Base-by-base conservation (phyloP, 192 early-diverging fungal genomes). In the Dimargaris cristalligena region DNA sequence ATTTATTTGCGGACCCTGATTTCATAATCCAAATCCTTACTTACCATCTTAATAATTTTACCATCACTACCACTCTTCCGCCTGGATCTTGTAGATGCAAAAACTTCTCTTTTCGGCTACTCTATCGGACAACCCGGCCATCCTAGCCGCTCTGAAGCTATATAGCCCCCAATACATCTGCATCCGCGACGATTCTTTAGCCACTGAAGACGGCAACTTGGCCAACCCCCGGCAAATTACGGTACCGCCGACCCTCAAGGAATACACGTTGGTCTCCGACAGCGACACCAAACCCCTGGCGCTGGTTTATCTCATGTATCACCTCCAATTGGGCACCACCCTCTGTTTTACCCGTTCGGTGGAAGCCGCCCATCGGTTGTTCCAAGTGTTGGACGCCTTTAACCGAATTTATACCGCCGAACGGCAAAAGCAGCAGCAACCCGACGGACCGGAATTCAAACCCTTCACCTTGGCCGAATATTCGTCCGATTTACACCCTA, bases 71-170 rank as follows among this genome's bases (percentile, higher is more conserved):
- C n/a, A n/a, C n/a, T n/a, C n/a, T n/a, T n/a, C n/a, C n/a, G n/a
- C n/a, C n/a, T n/a, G n/a, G n/a, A n/a, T n/a, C n/a, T n/a, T n/a
- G n/a, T n/a, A n/a, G n/a, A n/a, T 94, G 25, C 91, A 94, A 67
- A 97, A 97, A 71, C 76, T 99, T 2, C 75, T 99, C 18, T 97
- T 97, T 63, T 93, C 90, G 23, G 95, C 95, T 0, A 99, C 95
- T 2, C 70, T 99, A 47, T 93, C 95, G 2, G 77, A 84, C 28
- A 88, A 99, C 52, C 92, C 93, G 3, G 89, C 85, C 63, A 93
- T 93, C 60, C 82, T 99, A 59, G 89, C 91, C 11, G 76, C 79
- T 29, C 74, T 99, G 6, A 78, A 82, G 58, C 74, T 99, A 29
- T 68, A 69, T 23, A 71, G 90, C 51, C 95, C 95, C 14, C 75